phyloP scores from a whole-genome alignment of 495 filamentous ascomycete genomes.

The Eremomyces bilateralis region DNA sequence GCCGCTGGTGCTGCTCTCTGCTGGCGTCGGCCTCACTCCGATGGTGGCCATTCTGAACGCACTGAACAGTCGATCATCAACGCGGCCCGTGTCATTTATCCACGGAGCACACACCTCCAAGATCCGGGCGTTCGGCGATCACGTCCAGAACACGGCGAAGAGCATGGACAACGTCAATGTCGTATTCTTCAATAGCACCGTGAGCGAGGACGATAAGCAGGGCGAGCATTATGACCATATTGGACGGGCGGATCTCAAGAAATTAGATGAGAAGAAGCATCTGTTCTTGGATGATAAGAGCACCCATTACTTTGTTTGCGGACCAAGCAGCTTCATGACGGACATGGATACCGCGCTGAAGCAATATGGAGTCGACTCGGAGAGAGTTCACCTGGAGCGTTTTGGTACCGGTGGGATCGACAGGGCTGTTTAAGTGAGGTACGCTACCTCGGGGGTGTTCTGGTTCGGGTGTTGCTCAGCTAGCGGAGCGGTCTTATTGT shows the following conservation, averaged over 20 bases:
- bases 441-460: no score
- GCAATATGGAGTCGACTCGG: slow-evolving; percentile 27
- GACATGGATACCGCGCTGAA: slow-evolving; percentile 27
- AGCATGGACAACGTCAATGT: slow-evolving; percentile 21
- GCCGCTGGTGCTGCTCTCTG: slow-evolving; percentile 45
- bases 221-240: slow-evolving; percentile 33
- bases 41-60: slow-evolving; percentile 47
- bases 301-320: slow-evolving; percentile 49
- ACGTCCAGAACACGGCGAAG: slow-evolving; percentile 25
- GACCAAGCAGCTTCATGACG: slow-evolving; percentile 43
- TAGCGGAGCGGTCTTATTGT: no score
- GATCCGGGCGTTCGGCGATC: slow-evolving; percentile 28
- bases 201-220: slow-evolving; percentile 23
- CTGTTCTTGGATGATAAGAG: slow-evolving; percentile 30
- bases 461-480: no score
- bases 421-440: background rate
- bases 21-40: slow-evolving; percentile 47
- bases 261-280: slow-evolving; percentile 26
- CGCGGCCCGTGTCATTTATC: slow-evolving; percentile 35
- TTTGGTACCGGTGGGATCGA: slow-evolving; percentile 34
- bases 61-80: slow-evolving; percentile 21
- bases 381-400: slow-evolving; percentile 40
- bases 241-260: slow-evolving; percentile 32
- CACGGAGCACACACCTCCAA: slow-evolving; percentile 32
- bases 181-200: slow-evolving; percentile 20